These are phyloP conservation scores for Zopfia rhizophila DNA, from an alignment of 2,329 filamentous ascomycete genomes.

Conservation along the genomic window DNA sequence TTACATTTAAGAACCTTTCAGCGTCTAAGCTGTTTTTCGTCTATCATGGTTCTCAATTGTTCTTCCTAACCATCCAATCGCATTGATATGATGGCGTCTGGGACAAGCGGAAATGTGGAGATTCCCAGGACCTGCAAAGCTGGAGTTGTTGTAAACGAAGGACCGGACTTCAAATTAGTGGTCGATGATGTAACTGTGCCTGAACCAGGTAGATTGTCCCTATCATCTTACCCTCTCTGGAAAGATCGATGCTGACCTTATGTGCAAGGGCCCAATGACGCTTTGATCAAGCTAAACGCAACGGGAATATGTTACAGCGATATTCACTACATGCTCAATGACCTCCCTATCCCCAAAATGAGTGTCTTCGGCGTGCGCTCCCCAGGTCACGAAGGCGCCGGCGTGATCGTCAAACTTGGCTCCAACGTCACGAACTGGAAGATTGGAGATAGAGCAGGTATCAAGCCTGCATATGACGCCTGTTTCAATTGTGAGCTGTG, in stretches of 20 bases:
- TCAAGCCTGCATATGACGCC: constrained; percentile 39
- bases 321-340: constrained; percentile 67
- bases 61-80: too few relatives aligned
- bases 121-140: constrained; percentile 63
- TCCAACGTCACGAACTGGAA: constrained; percentile 63
- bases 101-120: too few relatives aligned
- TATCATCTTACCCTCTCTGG: not conserved
- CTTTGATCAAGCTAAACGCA: constrained; percentile 67
- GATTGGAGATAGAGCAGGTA: constrained; percentile 47
- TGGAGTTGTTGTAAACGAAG: constrained; percentile 64
- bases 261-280: constrained; percentile 60
- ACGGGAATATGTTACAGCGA: constrained; percentile 69
- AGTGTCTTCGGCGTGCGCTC: constrained; percentile 55
- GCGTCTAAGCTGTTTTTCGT: too few relatives aligned
- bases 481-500: constrained; percentile 58
- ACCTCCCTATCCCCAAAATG: constrained; percentile 58
- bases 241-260: not conserved
- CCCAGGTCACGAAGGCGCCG: constrained; percentile 67
- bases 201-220: constrained; percentile 51
- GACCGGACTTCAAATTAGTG: constrained; percentile 60
- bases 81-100: too few relatives aligned
- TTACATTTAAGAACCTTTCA: too few relatives aligned
- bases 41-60: too few relatives aligned
- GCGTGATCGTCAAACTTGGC: constrained; percentile 67
- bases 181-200: constrained; percentile 61